Conservation (phyloP, 2,329 filamentous ascomycete genomes). For the Aspergillus transmontanensis region DNA sequence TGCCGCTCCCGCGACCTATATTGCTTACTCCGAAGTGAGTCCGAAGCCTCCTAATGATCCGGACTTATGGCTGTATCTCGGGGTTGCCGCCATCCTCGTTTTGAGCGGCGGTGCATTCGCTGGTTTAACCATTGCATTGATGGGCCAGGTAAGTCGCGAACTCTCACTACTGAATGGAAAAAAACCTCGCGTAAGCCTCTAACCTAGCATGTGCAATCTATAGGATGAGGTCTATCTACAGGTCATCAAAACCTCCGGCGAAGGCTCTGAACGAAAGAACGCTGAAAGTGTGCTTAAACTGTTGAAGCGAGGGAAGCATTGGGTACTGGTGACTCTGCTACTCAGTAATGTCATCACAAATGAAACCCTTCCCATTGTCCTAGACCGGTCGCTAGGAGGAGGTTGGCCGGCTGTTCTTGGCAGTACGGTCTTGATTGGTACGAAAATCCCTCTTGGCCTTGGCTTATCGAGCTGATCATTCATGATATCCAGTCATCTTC, state of each 20-base stretch:
- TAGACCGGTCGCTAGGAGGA: constrained; percentile 90
- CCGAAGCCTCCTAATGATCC: constrained; percentile 61
- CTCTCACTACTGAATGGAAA: neutral
- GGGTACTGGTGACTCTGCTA: constrained; percentile 92
- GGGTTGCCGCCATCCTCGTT: constrained; percentile 77
- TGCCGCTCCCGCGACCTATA: constrained; percentile 37
- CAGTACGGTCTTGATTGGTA: constrained; percentile 92
- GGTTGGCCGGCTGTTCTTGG: constrained; percentile 93
- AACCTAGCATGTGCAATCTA: neutral
- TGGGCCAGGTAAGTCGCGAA: constrained; percentile 58
- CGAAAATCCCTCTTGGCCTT: constrained; percentile 26
- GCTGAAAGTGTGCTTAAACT: constrained; percentile 79
- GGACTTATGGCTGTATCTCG: constrained; percentile 77
- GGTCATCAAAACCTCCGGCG: constrained; percentile 83
- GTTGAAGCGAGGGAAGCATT: constrained; percentile 89
- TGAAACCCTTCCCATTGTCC: constrained; percentile 90
- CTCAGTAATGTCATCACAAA: constrained; percentile 98
- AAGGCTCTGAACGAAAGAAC: constrained; percentile 83
- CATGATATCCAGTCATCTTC: constrained; percentile 75
- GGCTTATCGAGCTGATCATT: constrained; percentile 6
- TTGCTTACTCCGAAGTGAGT: constrained; percentile 36
- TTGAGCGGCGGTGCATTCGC: constrained; percentile 91
- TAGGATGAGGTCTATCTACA: constrained; percentile 95
- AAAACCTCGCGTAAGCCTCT: neutral
- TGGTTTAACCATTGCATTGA: constrained; percentile 72